Percentiles rank a stretch among this genome's conserved stretches.
Evolutionary conservation across 2,329 filamentous ascomycete genomes (phyloP).

Genomic region (Ophiostoma ips): DNA sequence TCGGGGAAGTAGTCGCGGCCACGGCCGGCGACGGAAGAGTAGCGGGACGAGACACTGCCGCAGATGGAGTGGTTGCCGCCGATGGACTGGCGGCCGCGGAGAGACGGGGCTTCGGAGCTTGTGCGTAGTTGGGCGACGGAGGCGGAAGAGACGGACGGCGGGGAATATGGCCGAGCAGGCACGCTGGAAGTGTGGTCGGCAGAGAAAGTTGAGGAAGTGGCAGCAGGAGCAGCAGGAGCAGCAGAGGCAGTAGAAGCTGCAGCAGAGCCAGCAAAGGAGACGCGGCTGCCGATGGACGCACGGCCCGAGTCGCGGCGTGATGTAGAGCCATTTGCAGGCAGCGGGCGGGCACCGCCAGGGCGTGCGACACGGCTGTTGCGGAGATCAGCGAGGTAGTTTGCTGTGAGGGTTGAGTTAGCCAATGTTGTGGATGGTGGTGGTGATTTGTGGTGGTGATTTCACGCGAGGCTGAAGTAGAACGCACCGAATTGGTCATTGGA

Average conservation of each 20-base stretch:
- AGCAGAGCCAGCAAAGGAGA: constrained; percentile 1
- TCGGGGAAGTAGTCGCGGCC: constrained; percentile 40
- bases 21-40: constrained; percentile 30
- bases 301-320: constrained; percentile 6
- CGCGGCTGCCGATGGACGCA: constrained; percentile 1
- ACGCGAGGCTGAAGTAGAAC: no score
- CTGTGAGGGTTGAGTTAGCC: constrained; percentile 26
- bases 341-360: constrained; percentile 58
- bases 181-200: not conserved
- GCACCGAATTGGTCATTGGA: constrained; percentile 49
- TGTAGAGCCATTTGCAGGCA: constrained; percentile 26
- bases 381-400: constrained; percentile 56
- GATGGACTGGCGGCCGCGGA: constrained; percentile 6
- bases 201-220: no score
- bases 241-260: not conserved
- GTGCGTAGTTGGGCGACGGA: constrained; percentile 14
- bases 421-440: not conserved
- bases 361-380: constrained; percentile 53
- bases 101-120: constrained; percentile 10
- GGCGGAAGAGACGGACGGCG: constrained; percentile 11
- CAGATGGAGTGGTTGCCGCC: constrained; percentile 27
- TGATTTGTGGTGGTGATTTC: not conserved
- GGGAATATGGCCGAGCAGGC: not conserved
- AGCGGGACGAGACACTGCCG: constrained; percentile 35
- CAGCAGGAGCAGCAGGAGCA: constrained; percentile 13